Base-by-base conservation (phyloP, 805 yeast genomes). In the Teunomyces atbi region DNA sequence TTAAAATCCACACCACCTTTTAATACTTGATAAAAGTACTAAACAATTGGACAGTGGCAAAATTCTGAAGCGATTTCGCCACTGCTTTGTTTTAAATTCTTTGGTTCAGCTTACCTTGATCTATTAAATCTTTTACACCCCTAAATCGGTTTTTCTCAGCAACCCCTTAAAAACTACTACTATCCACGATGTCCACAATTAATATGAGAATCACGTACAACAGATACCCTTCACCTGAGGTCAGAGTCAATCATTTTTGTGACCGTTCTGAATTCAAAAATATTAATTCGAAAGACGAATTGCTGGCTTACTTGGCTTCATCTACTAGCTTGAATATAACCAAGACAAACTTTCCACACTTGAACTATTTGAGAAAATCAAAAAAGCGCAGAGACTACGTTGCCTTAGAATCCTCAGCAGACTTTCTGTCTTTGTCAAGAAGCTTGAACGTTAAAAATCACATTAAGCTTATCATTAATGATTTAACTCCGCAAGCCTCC, bases 401-500 rank as follows among this genome's bases (percentile, higher is more conserved):
- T 10, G 48, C 60, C 3, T 66, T 80, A 49, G 71, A 62, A 13
- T 44, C 65, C 3, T 51, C 35, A 3, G 62, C 64, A 3, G 83
- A 78, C 47, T 79, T 73, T 56, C 64, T 60, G 41, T 59, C 69
- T 19, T 64, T 79, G 46, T 58, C 61, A 35, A 66, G 82, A 51
- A 74, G 82, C 40, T 65, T 79, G 51, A 62, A 67, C 45, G 82
- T 78, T 15, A 78, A 77, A 54, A 70, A 65, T 47, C 70, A 67
- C 47, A 56, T 76, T 42, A 70, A 69, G 51, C 58, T 80, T 47
- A 42, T 55, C 21, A 53, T 65, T 23, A 54, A 46, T 37, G 66
- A 61, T 32, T 27, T 21, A 7, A 28, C 36, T 6, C 28, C 44
- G 20, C 39, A 20, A 26, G 15, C 26, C 12, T 11, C 37, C 21